These are phyloP conservation scores for Butyriboletus appendiculatus DNA, from an alignment of 1,284 basidiomycete species.

Conservation along the genomic window DNA sequence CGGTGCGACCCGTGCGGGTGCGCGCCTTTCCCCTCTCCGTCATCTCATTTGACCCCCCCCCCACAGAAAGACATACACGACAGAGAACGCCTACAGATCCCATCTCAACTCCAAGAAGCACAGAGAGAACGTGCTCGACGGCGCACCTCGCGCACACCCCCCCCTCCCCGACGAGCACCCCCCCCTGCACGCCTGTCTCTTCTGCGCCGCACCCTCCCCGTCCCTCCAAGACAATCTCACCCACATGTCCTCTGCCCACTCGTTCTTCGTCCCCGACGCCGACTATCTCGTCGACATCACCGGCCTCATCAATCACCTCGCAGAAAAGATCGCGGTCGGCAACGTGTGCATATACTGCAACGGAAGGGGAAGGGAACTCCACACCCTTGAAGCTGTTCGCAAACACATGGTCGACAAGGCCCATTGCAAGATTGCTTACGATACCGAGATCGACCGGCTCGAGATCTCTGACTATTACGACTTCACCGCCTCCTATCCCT, in stretches of 20 bases:
- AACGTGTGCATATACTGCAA: constrained; percentile 95
- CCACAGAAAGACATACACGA: constrained; percentile 86
- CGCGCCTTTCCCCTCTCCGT: constrained; percentile 19
- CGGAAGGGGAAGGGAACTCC: constrained; percentile 75
- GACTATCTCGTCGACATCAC: constrained; percentile 86
- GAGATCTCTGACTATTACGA: constrained; percentile 96
- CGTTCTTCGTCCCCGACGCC: constrained; percentile 96
- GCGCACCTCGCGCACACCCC: constrained; percentile 24
- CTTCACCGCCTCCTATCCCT: constrained; percentile 80
- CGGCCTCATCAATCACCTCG: constrained; percentile 86
- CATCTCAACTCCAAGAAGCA: constrained; percentile 93
- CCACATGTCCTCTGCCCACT: constrained; percentile 89
- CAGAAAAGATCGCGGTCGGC: constrained; percentile 91
- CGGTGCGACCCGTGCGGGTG: constrained; percentile 86
- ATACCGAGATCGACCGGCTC: constrained; percentile 75
- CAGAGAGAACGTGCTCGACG: constrained; percentile 74
- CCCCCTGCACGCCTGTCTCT: constrained; percentile 82
- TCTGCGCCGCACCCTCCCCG: constrained; percentile 65
- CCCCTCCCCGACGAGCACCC: constrained; percentile 45
- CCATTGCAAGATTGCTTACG: constrained; percentile 97
- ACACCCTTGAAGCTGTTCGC: constrained; percentile 80
- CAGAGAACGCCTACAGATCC: constrained; percentile 86
- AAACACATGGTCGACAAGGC: constrained; percentile 94
- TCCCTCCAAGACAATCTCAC: constrained; percentile 70
- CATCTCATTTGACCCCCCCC: neutral